phyloP scores from a whole-genome alignment of 208 protist species.

The Paratrypanosoma confusum region DNA sequence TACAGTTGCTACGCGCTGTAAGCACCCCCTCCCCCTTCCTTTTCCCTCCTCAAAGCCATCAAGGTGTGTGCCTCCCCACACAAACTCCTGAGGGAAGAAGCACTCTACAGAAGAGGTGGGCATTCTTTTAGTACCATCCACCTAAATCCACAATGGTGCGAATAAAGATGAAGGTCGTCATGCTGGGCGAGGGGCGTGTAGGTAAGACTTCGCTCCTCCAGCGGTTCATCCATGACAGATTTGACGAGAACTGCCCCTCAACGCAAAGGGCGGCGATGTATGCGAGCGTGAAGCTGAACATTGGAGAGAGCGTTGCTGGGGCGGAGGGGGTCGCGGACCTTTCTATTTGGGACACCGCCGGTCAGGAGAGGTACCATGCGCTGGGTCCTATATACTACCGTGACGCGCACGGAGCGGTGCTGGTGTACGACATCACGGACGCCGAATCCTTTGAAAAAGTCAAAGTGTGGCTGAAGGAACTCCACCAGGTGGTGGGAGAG shows the following conservation, averaged over 20 bases:
- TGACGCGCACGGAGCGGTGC: constrained; percentile 73
- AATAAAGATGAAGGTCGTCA: constrained; percentile 22
- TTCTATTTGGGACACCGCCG: constrained; percentile 74
- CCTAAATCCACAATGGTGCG: too few relatives aligned
- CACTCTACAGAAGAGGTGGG: too few relatives aligned
- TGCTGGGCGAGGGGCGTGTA: constrained; percentile 31
- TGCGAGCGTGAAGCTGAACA: constrained; percentile 11
- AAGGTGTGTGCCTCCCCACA: too few relatives aligned
- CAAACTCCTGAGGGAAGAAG: too few relatives aligned
- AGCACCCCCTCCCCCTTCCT: too few relatives aligned
- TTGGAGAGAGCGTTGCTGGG: constrained; percentile 3
- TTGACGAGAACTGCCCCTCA: constrained; percentile 14
- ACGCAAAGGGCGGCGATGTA: constrained; percentile 28
- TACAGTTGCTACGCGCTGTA: too few relatives aligned
- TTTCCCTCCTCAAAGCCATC: too few relatives aligned
- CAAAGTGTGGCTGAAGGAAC: constrained; percentile 87
- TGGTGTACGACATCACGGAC: constrained; percentile 92
- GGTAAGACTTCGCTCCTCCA: constrained; percentile 29
- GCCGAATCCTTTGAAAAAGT: constrained; percentile 75
- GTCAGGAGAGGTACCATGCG: constrained; percentile 85
- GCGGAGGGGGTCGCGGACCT: constrained; percentile 4
- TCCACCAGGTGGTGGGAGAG: constrained; percentile 66
- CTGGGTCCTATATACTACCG: constrained; percentile 88
- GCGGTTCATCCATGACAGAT: constrained; percentile 15
- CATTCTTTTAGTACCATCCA: too few relatives aligned